phyloP scores from a whole-genome alignment of 805 yeast genomes.

The Saccharomycopsis javanensis region DNA sequence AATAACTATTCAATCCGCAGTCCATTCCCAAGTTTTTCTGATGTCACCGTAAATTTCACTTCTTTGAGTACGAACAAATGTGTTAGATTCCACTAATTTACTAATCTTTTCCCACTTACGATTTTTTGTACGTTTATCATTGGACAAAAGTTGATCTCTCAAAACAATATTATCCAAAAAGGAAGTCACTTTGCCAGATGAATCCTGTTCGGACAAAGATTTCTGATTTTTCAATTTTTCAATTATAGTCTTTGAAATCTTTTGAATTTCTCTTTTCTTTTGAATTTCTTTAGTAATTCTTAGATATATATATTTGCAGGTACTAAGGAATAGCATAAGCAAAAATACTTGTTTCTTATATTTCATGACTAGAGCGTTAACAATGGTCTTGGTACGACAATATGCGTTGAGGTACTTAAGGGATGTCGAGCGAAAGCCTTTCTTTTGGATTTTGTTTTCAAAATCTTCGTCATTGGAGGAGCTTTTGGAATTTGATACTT shows the following conservation, averaged over 20 bases:
- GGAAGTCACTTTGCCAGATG: slow-evolving; percentile 29
- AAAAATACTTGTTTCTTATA: slow-evolving; percentile 22
- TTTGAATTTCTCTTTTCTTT: slow-evolving; percentile 34
- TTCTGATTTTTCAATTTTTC: slow-evolving; percentile 41
- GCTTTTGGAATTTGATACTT: slow-evolving; percentile 11
- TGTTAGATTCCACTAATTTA: slow-evolving; percentile 49
- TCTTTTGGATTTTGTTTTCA: slow-evolving; percentile 25
- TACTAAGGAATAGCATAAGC: slow-evolving; percentile 11
- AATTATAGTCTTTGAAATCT: slow-evolving; percentile 39
- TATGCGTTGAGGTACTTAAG: slow-evolving; percentile 47
- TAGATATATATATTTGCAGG: slow-evolving; percentile 26
- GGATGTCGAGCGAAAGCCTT: slow-evolving; percentile 66
- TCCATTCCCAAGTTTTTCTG: slow-evolving; percentile 84
- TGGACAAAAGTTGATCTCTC: slow-evolving; percentile 49
- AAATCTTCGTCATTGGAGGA: slow-evolving; percentile 8
- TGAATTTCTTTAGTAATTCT: slow-evolving; percentile 31
- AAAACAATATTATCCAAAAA: slow-evolving; percentile 64
- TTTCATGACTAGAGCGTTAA: slow-evolving; percentile 31
- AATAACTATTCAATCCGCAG: slow-evolving; percentile 28
- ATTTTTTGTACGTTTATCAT: slow-evolving; percentile 33
- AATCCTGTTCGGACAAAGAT: slow-evolving; percentile 26
- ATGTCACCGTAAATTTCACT: slow-evolving; percentile 81
- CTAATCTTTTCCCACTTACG: slow-evolving; percentile 52
- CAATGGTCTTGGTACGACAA: slow-evolving; percentile 46
- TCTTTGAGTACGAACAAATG: slow-evolving; percentile 52